Evolutionary conservation across 768 basidiomycete genomes (phyloP), one percentile per base, ranked within the genome.

Genomic region (Clavulina sp.): DNA sequence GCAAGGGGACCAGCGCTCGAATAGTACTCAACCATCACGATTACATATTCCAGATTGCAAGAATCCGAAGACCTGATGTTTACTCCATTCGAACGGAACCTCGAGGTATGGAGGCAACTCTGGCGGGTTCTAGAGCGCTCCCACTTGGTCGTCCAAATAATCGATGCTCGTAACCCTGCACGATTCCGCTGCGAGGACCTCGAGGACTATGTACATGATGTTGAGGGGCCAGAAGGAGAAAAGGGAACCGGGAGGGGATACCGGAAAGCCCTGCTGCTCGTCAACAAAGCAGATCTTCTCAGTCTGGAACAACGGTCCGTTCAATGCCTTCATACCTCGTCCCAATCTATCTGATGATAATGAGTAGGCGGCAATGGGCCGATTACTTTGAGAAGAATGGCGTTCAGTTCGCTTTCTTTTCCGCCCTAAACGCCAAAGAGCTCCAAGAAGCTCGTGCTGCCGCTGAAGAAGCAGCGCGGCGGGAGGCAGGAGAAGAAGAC

Each of bases 61-160:
- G 89, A 95, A 60, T 71, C 75, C 55, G 83, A 93, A 52, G 75
- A 78, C 36, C 76, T 97, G 28, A 73, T 96, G n/a, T 70, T 96
- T 1, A 93, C 92, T 0, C 93, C 91, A 3, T 99, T 95, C 60
- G 95, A 99, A 62, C 82, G 91, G 47, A 99, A 97, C 61, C 67
- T 99, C 30, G 92, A 97, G 70, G 95, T 99, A 9, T 97, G 95
- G 93, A 72, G 95, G 40, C 95, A 99, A 61, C 74, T 99, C 5
- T 99, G 95, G 95, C 74, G 95, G 49, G 95, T 97, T 1, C 67
- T 95, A 5, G 95, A 99, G 67, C 77, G 91, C 21, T 95, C 93
- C 1, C 86, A 95, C 59, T 76, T 99, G 23, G 68, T 97, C 30
- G 84, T 97, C 2, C 89, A 97, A 65, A 93, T 99, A 48, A 85